Evolutionary conservation across 192 early-diverging fungal species (phyloP).

Genomic region (Diversispora epigaea): DNA sequence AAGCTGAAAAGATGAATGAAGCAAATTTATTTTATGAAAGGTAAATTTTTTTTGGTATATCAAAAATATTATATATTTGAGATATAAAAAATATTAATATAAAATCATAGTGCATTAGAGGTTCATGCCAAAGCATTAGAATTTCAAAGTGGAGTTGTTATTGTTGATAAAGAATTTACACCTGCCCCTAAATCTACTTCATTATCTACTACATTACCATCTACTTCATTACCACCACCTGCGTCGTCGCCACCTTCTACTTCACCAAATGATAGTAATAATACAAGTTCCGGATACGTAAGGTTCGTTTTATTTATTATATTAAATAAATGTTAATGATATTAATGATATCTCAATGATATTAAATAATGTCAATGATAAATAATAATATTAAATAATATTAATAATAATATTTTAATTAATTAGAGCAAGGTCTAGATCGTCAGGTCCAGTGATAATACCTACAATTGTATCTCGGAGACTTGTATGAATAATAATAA

Average conservation of each 20-base stretch:
- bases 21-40: conserved; percentile 86
- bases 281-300: no score
- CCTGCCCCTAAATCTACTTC: not conserved
- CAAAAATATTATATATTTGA: not conserved
- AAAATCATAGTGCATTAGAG: conserved; percentile 15
- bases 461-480: conserved; percentile 46
- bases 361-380: no score
- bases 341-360: no score
- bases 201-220: not conserved
- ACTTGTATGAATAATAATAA: conserved; percentile 28
- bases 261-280: no score
- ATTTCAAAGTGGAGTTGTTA: conserved; percentile 24
- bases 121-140: conserved; percentile 27
- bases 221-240: no score
- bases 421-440: not conserved
- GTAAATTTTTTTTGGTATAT: conserved; percentile 32
- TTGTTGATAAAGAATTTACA: conserved; percentile 28
- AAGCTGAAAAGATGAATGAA: conserved; percentile 91
- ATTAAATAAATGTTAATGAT: no score
- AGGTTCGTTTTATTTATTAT: no score
- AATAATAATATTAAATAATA: no score
- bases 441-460: conserved; percentile 34
- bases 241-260: no score
- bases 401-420: no score
- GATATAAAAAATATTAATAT: not conserved